Percentiles rank a stretch among this genome's conserved stretches.
Evolutionary conservation across 805 yeast genomes (phyloP).

Genomic region (Tetrapisispora phaffii): DNA sequence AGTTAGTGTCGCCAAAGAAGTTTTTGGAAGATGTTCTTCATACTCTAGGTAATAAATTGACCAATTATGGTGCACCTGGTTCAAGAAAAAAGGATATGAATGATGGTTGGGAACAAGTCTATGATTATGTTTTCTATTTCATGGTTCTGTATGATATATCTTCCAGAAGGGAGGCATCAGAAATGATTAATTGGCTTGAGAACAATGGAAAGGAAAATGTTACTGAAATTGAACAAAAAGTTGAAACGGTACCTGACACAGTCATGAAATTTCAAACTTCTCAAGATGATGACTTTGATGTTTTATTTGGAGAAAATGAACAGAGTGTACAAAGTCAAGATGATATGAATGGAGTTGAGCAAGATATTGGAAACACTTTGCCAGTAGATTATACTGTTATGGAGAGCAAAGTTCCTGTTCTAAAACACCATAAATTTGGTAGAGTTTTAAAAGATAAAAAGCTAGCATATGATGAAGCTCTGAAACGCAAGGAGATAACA

Average conservation of each 20-base stretch:
- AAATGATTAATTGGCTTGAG: constrained; percentile 18
- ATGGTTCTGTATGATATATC: constrained; percentile 23
- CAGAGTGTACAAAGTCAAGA: constrained; percentile 22
- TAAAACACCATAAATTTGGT: constrained; percentile 20
- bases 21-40: constrained; percentile 22
- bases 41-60: constrained; percentile 21
- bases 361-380: not conserved
- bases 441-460: constrained; percentile 18
- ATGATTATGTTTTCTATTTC: constrained; percentile 26
- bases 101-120: constrained; percentile 13
- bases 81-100: constrained; percentile 17
- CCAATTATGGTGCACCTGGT: constrained; percentile 18
- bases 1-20: constrained; percentile 20
- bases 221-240: constrained; percentile 3
- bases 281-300: constrained; percentile 28
- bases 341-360: constrained; percentile 8
- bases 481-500: constrained; percentile 7
- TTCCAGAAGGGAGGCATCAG: constrained; percentile 16
- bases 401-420: constrained; percentile 7
- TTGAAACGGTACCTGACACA: not conserved
- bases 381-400: not conserved
- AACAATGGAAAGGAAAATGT: constrained; percentile 5
- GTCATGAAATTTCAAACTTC: constrained; percentile 9
- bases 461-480: constrained; percentile 9
- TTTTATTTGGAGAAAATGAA: constrained; percentile 30